Conservation (phyloP, 371 early-diverging fungal genomes). For the Mucor saturninus region DNA sequence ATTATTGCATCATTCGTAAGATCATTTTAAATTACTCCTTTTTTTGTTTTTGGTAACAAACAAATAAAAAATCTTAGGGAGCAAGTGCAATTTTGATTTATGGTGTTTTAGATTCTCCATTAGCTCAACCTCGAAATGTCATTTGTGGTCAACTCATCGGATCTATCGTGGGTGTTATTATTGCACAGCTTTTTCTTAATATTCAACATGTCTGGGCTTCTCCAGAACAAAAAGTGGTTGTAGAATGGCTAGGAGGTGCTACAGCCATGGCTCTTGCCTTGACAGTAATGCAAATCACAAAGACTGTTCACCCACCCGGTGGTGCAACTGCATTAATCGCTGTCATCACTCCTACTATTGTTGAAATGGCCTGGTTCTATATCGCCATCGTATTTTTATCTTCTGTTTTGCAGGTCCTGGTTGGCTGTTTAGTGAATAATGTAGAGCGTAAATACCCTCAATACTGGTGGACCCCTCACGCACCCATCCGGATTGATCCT, state of each 20-base stretch:
- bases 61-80: conserved; percentile 38
- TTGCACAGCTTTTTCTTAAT: conserved; percentile 57
- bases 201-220: conserved; percentile 38
- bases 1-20: conserved; percentile 58
- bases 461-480: conserved; percentile 64
- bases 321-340: conserved; percentile 75
- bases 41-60: conserved; percentile 1
- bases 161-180: conserved; percentile 65
- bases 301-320: conserved; percentile 77
- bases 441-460: conserved; percentile 67
- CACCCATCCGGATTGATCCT: conserved; percentile 15
- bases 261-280: conserved; percentile 72
- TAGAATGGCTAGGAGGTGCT: conserved; percentile 71
- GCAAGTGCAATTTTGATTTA: conserved; percentile 74
- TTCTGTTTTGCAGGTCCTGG: conserved; percentile 52
- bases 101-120: conserved; percentile 71
- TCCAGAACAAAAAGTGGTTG: conserved; percentile 19
- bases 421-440: conserved; percentile 74
- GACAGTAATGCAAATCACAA: conserved; percentile 67
- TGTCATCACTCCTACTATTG: conserved; percentile 43
- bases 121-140: conserved; percentile 74
- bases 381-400: conserved; percentile 63
- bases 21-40: no score
- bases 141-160: conserved; percentile 68
- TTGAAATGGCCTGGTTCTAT: conserved; percentile 61